Evolutionary conservation across 257 asterid species (phyloP).

Genomic region (Penstemon barbatus): DNA sequence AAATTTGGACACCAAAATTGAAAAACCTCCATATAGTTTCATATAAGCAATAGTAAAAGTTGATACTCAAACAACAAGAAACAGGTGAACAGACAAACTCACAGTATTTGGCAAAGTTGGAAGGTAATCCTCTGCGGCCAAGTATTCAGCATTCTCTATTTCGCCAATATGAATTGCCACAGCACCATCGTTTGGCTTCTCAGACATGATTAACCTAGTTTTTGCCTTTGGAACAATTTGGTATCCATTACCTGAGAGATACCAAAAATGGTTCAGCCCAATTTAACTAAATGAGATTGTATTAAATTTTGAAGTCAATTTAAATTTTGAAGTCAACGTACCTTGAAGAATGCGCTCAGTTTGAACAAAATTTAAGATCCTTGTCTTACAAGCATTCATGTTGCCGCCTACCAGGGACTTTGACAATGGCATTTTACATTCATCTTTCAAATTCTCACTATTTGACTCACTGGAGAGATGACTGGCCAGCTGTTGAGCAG

Average conservation of each 20-base stretch:
- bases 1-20: background rate
- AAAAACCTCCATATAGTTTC: constrained; percentile 10
- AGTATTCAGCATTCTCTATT: constrained; percentile 63
- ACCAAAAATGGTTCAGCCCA: constrained; percentile 38
- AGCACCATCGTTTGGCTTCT: constrained; percentile 80
- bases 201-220: constrained; percentile 89
- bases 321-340: constrained; percentile 37
- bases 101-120: constrained; percentile 92
- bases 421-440: constrained; percentile 72
- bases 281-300: constrained; percentile 17
- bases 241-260: constrained; percentile 58
- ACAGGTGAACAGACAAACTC: constrained; percentile 33
- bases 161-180: constrained; percentile 91
- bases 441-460: constrained; percentile 70
- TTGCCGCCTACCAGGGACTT: constrained; percentile 81
- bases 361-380: constrained; percentile 63
- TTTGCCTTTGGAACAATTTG: constrained; percentile 59
- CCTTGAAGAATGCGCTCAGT: constrained; percentile 80
- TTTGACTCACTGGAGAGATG: constrained; percentile 60
- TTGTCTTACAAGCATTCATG: constrained; percentile 72
- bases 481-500: constrained; percentile 46
- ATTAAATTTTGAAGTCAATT: constrained; percentile 27
- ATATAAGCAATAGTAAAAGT: background rate
- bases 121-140: constrained; percentile 77
- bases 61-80: background rate